Evolutionary conservation across 331 rosid species (phyloP).

Genomic region (Dryas integrifolia): DNA sequence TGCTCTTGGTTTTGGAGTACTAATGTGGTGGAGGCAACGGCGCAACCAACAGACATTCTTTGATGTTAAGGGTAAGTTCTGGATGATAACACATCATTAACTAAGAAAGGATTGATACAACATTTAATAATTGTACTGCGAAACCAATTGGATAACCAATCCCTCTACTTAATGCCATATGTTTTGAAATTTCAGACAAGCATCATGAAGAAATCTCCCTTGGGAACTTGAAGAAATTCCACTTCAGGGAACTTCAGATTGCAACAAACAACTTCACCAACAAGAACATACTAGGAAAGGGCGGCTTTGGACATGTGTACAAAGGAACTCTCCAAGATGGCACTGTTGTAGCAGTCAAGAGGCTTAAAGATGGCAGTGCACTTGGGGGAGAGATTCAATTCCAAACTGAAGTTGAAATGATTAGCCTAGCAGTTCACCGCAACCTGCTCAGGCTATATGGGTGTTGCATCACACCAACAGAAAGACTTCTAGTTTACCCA

Average conservation of each 20-base stretch:
- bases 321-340: slow-evolving; percentile 84
- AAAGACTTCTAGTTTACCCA: slow-evolving; percentile 90
- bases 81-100: not conserved
- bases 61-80: slow-evolving; percentile 62
- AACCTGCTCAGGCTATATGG: slow-evolving; percentile 88
- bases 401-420: slow-evolving; percentile 99
- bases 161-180: slow-evolving; percentile 8
- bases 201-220: slow-evolving; percentile 76
- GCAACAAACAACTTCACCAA: slow-evolving; percentile 88
- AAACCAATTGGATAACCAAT: slow-evolving; percentile 7
- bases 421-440: slow-evolving; percentile 89
- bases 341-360: slow-evolving; percentile 78
- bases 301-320: slow-evolving; percentile 93
- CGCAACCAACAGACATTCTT: slow-evolving; percentile 71
- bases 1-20: slow-evolving; percentile 56
- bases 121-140: not conserved
- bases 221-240: slow-evolving; percentile 85
- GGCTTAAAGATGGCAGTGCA: slow-evolving; percentile 92
- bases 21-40: slow-evolving; percentile 86
- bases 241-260: slow-evolving; percentile 79
- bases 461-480: slow-evolving; percentile 76
- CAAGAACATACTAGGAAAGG: slow-evolving; percentile 83
- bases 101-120: not conserved
- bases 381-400: slow-evolving; percentile 90
- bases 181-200: slow-evolving; percentile 45